These are phyloP conservation scores for Acanthamoeba polyphaga DNA, from an alignment of 208 protist species.

Conservation along the genomic window DNA sequence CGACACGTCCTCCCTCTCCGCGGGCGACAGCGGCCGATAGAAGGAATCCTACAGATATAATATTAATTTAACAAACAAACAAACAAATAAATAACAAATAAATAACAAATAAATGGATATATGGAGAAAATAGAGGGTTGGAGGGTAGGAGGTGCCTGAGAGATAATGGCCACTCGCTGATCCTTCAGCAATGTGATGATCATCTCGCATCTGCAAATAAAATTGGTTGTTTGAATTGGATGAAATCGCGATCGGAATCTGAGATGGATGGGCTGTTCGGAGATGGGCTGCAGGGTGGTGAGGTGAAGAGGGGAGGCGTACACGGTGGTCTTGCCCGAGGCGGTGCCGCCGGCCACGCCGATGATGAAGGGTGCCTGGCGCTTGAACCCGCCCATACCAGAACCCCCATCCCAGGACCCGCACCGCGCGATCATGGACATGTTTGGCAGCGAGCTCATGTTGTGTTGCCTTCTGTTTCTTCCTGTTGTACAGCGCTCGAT, in stretches of 20 bases:
- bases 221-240: not conserved
- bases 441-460: conserved; percentile 47
- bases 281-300: no score
- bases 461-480: no score
- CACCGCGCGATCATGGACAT: not conserved
- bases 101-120: not conserved
- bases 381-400: not conserved
- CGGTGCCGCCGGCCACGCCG: conserved; percentile 92
- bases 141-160: conserved; percentile 86
- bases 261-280: no score
- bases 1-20: conserved; percentile 28
- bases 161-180: conserved; percentile 90
- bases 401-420: conserved; percentile 50
- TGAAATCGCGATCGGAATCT: no score
- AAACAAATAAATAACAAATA: no score
- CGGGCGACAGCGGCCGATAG: conserved; percentile 83
- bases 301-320: not conserved
- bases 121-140: conserved; percentile 89
- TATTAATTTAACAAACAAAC: no score
- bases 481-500: no score
- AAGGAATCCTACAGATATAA: conserved; percentile 91
- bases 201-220: conserved; percentile 67
- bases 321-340: conserved; percentile 93
- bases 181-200: conserved; percentile 85
- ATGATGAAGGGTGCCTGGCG: conserved; percentile 88